Evolutionary conservation across 352 stramenopile genomes (phyloP), one percentile per base, ranked within the genome.

Genomic region (Phytophthora multivora): DNA sequence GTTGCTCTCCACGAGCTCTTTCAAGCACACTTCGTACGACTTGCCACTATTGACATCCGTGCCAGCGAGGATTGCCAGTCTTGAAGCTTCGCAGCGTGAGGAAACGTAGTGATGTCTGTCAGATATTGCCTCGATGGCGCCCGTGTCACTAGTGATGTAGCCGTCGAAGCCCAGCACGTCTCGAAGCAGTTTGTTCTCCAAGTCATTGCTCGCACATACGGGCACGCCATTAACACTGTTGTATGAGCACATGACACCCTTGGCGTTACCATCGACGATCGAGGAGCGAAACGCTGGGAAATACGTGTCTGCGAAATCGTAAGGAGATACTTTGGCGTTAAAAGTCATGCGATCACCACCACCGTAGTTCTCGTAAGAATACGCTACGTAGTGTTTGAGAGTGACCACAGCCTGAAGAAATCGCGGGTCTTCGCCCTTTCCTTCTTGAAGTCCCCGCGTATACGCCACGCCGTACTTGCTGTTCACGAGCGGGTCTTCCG

Each of bases 321-420:
- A 88, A 16, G 83, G 70, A 3, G 75, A 83, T 35, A 98, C 86
- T 36, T 89, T 71, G 2, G 91, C 91, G 60, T 97, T 77, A 59
- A 98, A 97, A 51, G 80, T 66, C 66, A 90, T 85, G 25, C 90
- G 79, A 39, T 86, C 71, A 9, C 84, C 63, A 46, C 66, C 69
- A 23, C 42, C 74, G 56, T 87, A 88, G 51, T 77, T 65, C 13
- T 92, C 88, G 41, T 85, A 80, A 64, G 85, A 95, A 73, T 98
- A 97, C 16, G 89, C 94, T 26, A 90, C 74, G 78, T 90, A 98
- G 79, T 98, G 95, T 70, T 98, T 98, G 66, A 96, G 92, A 40
- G 85, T 96, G 10, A 95, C 88, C 16, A 92, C 88, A 0, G 83
- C 82, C 45, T 90, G 88, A 11, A 95, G 61, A 42, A 76, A 91